Evolutionary conservation across 2,329 filamentous ascomycete species (phyloP), one percentile per base, ranked within the genome.

Genomic region (Stenocarpella maydis): DNA sequence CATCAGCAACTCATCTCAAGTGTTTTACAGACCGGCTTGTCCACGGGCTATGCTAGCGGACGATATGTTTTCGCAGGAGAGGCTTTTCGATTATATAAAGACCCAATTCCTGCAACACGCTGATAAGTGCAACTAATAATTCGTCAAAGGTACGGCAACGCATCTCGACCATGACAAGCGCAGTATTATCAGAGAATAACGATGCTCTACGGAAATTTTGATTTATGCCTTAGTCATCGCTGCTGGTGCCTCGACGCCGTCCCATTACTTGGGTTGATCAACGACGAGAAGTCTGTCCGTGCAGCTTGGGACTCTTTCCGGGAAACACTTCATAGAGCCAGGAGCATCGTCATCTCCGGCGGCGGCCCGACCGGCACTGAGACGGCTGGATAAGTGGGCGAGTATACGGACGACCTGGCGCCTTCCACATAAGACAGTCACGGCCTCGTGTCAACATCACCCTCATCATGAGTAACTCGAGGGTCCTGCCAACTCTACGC

Each of bases 191-290:
- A 60, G 28, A 31, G 6, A 69, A 69, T 5, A 10, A 71, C 6
- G 69, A 52, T 0, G 69, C 68, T 6, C 67, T 69, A 2, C 70
- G 78, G 63, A 60, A 41, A 21, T 50, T 83, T 12, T 72, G 2
- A 86, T 80, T 69, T 73, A 86, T 41, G 79, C 81, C n/a, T 77
- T 86, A 0, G 75, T 86, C 21, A 82, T 87, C 26, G 84, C 84
- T 0, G 86, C 84, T 0, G 85, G 85, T 0, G 74, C 82, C 14
- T 81, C 82, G 0, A 83, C 84, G 0, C 71, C 76, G 86, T 83
- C 0, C 84, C 84, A 0, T 75, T 86, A 0, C 74, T 83, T 12
- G 77, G 82, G 6, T 74, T 85, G 0, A 81, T 78, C 41, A 14
- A 68, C 0, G 80, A 82, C 65, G 78, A 79, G 17, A 73, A 71